Evolutionary conservation across 108 stramenopile species (phyloP), one percentile per base, ranked within the genome.

Genomic region (Nitzschia sp.): DNA sequence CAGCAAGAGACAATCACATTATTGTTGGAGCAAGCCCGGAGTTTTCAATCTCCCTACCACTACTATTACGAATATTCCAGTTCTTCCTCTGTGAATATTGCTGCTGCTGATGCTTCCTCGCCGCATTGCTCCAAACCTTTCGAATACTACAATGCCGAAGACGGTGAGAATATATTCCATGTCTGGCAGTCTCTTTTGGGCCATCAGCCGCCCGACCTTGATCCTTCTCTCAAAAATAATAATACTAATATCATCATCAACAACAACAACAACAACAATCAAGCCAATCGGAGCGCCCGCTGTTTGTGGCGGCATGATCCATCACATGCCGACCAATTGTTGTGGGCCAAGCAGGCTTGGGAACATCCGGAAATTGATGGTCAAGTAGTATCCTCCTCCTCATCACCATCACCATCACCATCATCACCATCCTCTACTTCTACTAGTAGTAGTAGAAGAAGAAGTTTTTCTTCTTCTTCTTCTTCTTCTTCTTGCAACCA

Each of bases 61-160:
- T n/a, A n/a, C n/a, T n/a, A n/a, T n/a, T n/a, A n/a, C n/a, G n/a
- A n/a, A n/a, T n/a, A n/a, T n/a, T n/a, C n/a, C n/a, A n/a, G n/a
- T n/a, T n/a, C n/a, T n/a, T n/a, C n/a, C n/a, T n/a, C n/a, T n/a
- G n/a, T n/a, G n/a, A n/a, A n/a, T n/a, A n/a, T n/a, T n/a, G n/a
- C n/a, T n/a, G n/a, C n/a, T n/a, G n/a, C n/a, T n/a, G n/a, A n/a
- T n/a, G n/a, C n/a, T n/a, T n/a, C n/a, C n/a, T n/a, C n/a, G n/a
- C n/a, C n/a, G n/a, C n/a, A n/a, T n/a, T n/a, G n/a, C n/a, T n/a
- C n/a, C n/a, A n/a, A n/a, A n/a, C n/a, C n/a, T n/a, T n/a, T n/a
- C n/a, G n/a, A n/a, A n/a, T n/a, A n/a, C 38, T 50, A 50, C 21
- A 50, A 50, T 50, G 48, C 48, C 13, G 48, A 50, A 21, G 48